Evolutionary conservation across 306 rosid genomes (phyloP).

Genomic region (Clitoria ternatea): DNA sequence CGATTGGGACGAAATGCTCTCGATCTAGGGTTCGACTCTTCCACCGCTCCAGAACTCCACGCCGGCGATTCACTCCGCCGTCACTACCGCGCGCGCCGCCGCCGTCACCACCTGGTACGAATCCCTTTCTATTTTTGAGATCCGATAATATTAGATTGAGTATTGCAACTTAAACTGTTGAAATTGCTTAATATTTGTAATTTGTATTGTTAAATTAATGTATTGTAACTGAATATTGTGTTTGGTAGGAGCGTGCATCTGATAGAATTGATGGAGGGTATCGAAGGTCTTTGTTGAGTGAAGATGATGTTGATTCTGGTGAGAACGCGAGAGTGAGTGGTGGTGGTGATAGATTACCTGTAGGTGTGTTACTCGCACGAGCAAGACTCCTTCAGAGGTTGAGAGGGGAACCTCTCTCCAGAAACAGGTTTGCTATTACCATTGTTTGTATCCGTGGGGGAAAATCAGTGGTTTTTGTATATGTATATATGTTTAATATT

Average conservation of each 20-base stretch:
- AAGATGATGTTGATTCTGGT: constrained; percentile 31
- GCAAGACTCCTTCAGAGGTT: constrained; percentile 83
- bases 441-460: too few relatives aligned
- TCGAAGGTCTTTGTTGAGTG: constrained; percentile 28
- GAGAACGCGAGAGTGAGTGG: constrained; percentile 35
- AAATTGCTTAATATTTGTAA: not conserved
- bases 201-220: too few relatives aligned
- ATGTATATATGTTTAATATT: too few relatives aligned
- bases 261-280: constrained; percentile 39
- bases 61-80: constrained; percentile 48
- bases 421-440: constrained; percentile 50
- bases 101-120: constrained; percentile 39
- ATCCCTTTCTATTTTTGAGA: not conserved
- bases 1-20: constrained; percentile 57
- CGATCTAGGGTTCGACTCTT: constrained; percentile 39
- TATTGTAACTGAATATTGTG: not conserved
- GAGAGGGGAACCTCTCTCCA: constrained; percentile 58
- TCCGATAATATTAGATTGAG: not conserved
- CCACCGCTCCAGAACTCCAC: constrained; percentile 14
- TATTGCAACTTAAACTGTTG: not conserved
- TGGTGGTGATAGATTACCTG: constrained; percentile 66
- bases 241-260: constrained; percentile 44
- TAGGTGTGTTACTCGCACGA: constrained; percentile 72
- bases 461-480: too few relatives aligned
- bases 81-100: constrained; percentile 36